Evolutionary conservation across 345 rosid genomes (phyloP).

Genomic region (Adansonia digitata): DNA sequence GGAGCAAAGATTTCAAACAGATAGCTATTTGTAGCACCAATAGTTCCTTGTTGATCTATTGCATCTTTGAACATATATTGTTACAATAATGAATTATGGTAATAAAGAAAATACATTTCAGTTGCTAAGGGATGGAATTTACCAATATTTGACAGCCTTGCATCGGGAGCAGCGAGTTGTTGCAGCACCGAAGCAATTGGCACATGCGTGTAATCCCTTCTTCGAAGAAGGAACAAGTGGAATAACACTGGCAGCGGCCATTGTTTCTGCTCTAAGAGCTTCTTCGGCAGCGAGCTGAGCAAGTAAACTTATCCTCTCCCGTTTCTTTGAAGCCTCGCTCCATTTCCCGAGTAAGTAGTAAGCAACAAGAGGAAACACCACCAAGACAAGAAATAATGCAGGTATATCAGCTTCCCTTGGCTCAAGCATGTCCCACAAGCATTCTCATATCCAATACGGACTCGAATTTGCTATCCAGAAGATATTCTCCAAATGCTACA

Average conservation of each 20-base stretch:
- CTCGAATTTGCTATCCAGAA: conserved; percentile 19
- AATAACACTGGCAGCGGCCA: conserved; percentile 34
- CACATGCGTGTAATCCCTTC: conserved; percentile 55
- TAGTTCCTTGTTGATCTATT: background rate
- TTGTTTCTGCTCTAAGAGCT: conserved; percentile 54
- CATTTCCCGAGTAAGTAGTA: conserved; percentile 77
- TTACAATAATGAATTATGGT: background rate
- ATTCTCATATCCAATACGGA: conserved; percentile 61
- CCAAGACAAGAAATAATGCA: conserved; percentile 64
- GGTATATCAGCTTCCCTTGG: conserved; percentile 91
- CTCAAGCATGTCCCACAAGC: conserved; percentile 80
- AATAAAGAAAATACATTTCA: background rate
- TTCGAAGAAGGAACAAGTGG: conserved; percentile 40
- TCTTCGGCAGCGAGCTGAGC: conserved; percentile 83
- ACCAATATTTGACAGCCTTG: conserved; percentile 87
- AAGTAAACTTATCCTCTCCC: conserved; percentile 53
- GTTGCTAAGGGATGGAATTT: conserved; percentile 15
- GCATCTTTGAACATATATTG: background rate
- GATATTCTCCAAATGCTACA: conserved; percentile 29
- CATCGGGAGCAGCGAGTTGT: conserved; percentile 89
- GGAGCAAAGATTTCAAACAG: background rate
- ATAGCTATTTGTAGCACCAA: background rate
- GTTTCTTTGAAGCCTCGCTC: conserved; percentile 65
- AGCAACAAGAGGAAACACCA: conserved; percentile 75
- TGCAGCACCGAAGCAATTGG: conserved; percentile 60